A percentile compares a stretch with the other conserved stretches of the same genome.
phyloP scores from a whole-genome alignment of 2,329 filamentous ascomycete genomes.

The Fusarium miscanthi region DNA sequence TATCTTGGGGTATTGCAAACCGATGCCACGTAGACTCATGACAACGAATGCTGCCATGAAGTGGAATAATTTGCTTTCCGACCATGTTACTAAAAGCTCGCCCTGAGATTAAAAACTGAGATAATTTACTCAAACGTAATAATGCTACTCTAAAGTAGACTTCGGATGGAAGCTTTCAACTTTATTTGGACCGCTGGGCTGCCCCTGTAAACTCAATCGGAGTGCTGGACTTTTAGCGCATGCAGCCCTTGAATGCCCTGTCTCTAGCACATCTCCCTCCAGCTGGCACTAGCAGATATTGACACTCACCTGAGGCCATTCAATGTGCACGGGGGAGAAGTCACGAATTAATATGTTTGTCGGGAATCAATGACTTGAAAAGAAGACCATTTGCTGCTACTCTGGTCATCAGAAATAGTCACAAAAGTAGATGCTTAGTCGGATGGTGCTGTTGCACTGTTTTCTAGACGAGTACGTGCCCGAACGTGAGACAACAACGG shows the following conservation, averaged over 20 bases:
- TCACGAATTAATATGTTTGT: neutral
- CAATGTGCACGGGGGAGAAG: neutral
- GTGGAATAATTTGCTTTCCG: too few species aligned
- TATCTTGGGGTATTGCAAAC: neutral
- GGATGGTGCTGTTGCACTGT: too few species aligned
- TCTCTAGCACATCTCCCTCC: neutral
- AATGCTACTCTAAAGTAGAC: neutral
- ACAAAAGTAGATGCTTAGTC: too few species aligned
- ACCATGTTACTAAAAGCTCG: neutral
- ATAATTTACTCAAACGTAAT: neutral
- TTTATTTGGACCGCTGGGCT: neutral
- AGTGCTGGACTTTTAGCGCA: neutral
- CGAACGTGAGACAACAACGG: too few species aligned
- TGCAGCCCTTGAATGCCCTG: neutral
- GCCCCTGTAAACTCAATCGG: neutral
- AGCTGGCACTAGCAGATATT: neutral
- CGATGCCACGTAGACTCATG: neutral
- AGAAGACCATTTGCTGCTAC: neutral
- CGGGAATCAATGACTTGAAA: neutral
- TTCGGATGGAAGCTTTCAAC: neutral
- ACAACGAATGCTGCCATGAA: neutral
- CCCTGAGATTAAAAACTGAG: neutral
- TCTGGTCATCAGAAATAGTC: neutral
- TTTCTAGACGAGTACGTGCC: too few species aligned
- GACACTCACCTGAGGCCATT: neutral